These are phyloP conservation scores for Heritiera fomes DNA, from an alignment of 345 rosid species.

Conservation along the genomic window DNA sequence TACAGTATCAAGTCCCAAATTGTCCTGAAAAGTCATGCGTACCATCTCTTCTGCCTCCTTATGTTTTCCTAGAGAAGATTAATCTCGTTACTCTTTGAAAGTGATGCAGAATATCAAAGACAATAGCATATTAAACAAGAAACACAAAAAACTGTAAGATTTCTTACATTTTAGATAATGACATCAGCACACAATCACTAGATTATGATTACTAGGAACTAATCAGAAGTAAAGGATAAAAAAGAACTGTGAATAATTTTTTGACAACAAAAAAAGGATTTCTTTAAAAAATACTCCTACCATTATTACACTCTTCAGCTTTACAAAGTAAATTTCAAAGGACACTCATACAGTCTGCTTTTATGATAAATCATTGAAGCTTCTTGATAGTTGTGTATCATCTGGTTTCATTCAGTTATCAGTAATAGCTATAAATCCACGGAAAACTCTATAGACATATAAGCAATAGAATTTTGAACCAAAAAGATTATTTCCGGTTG, in stretches of 20 bases:
- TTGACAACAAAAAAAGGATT: background rate
- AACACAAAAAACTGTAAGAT: background rate
- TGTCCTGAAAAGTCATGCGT: conserved; percentile 38
- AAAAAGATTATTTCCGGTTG: background rate
- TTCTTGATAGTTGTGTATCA: background rate
- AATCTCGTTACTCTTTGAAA: conserved; percentile 18
- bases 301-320: background rate
- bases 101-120: background rate
- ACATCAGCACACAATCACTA: background rate
- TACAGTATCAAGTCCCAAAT: conserved; percentile 68
- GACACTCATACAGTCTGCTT: background rate
- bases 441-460: background rate
- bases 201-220: background rate
- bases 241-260: background rate
- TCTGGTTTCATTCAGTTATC: background rate
- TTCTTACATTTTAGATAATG: background rate
- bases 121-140: conserved; percentile 13
- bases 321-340: background rate
- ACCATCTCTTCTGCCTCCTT: conserved; percentile 61
- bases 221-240: background rate
- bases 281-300: background rate
- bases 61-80: conserved; percentile 58
- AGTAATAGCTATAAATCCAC: background rate
- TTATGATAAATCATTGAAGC: background rate
- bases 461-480: background rate